A percentile compares a stretch with the other conserved stretches of the same genome.
These are phyloP conservation scores for Phytomonas francai DNA, from an alignment of 208 protist species.

Conservation along the genomic window DNA sequence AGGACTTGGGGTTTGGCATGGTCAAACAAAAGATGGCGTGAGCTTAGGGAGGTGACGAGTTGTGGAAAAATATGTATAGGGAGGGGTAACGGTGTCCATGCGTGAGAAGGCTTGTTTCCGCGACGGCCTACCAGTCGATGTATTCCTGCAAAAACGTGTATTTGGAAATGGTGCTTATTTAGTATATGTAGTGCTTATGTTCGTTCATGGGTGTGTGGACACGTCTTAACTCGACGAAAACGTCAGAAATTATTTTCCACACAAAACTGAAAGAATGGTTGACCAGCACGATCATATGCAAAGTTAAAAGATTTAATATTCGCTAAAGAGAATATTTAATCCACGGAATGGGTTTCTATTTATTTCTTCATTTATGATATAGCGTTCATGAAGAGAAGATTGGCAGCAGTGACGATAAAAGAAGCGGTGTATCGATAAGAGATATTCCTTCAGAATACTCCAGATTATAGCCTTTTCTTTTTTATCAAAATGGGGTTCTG, in stretches of 20 bases:
- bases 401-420: not conserved
- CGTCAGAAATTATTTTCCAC: too few relatives aligned
- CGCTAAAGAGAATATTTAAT: too few relatives aligned
- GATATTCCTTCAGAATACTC: not conserved
- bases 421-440: not conserved
- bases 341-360: not conserved
- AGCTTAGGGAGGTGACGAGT: not conserved
- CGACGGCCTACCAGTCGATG: too few relatives aligned
- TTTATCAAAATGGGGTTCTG: conserved; percentile 2
- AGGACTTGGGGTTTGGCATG: conserved; percentile 77
- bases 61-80: conserved; percentile 7
- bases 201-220: too few relatives aligned
- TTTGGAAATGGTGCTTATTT: too few relatives aligned
- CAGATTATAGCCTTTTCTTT: not conserved
- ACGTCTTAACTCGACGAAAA: too few relatives aligned
- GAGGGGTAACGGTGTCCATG: not conserved
- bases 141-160: not conserved
- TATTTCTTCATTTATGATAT: not conserved
- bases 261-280: not conserved
- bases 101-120: too few relatives aligned
- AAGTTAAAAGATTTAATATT: not conserved
- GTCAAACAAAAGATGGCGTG: conserved; percentile 74
- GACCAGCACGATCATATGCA: not conserved
- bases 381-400: not conserved
- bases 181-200: too few relatives aligned